A percentile compares a stretch with the other conserved stretches of the same genome.
Conservation (phyloP, 2,329 filamentous ascomycete species). For the Aspergillus cejpii region DNA sequence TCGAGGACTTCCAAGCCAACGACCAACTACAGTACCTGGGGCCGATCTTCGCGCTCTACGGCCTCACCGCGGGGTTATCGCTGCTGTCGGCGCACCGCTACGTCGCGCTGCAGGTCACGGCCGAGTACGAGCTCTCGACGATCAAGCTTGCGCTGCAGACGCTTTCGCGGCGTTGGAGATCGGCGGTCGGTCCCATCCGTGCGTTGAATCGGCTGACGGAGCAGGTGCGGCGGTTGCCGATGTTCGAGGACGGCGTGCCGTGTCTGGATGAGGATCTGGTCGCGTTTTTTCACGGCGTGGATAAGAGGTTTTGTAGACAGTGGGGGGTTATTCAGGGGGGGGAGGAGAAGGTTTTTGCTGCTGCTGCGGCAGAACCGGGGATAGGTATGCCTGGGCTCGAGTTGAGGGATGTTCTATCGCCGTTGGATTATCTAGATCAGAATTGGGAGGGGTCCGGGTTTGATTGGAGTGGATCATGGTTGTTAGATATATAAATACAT, state of each 20-base stretch:
- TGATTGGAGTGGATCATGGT: slow-evolving; percentile 24
- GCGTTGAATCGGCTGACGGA: slow-evolving; percentile 22
- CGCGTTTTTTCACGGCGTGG: neutral
- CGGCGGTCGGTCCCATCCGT: slow-evolving; percentile 16
- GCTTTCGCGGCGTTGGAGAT: slow-evolving; percentile 23
- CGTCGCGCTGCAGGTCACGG: slow-evolving; percentile 22
- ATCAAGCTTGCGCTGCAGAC: slow-evolving; percentile 26
- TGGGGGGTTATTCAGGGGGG: neutral
- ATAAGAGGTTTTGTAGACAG: neutral
- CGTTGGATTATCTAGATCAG: slow-evolving; percentile 16
- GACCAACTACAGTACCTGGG: slow-evolving; percentile 39
- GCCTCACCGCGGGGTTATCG: slow-evolving; percentile 35
- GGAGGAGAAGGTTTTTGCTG: neutral
- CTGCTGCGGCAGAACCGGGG: neutral
- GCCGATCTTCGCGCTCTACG: slow-evolving; percentile 40
- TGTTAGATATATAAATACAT: slow-evolving; percentile 20
- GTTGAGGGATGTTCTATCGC: slow-evolving; percentile 14
- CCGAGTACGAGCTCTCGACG: slow-evolving; percentile 20
- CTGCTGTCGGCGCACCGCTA: slow-evolving; percentile 38
- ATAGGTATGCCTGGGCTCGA: neutral
- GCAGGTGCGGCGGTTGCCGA: slow-evolving; percentile 19
- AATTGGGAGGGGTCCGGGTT: slow-evolving; percentile 24
- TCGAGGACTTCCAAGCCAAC: slow-evolving; percentile 37
- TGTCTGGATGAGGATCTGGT: neutral
- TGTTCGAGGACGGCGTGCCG: slow-evolving; percentile 12